Evolutionary conservation across 805 yeast species (phyloP).

Genomic region (Candida gorgasii): DNA sequence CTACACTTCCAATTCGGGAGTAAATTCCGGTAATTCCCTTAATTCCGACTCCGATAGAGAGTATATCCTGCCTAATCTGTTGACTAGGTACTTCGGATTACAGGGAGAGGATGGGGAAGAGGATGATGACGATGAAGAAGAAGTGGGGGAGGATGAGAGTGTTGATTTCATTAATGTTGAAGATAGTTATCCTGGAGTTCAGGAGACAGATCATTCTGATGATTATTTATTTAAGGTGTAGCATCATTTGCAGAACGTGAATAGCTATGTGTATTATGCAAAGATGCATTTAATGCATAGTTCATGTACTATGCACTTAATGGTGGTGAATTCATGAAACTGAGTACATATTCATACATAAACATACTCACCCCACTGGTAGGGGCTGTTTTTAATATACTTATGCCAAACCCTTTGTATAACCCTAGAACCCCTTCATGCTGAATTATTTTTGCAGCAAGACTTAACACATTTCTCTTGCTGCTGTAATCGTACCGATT

Average conservation of each 20-base stretch:
- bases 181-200: constrained; percentile 20
- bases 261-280: background rate
- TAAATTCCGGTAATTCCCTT: background rate
- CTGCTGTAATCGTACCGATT: constrained; percentile 4
- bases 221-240: constrained; percentile 33
- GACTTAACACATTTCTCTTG: constrained; percentile 3
- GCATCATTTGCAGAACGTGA: too few relatives aligned
- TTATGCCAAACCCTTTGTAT: constrained; percentile 72
- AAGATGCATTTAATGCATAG: too few relatives aligned
- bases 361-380: constrained; percentile 67
- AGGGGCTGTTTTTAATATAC: constrained; percentile 79
- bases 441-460: constrained; percentile 36
- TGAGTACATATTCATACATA: constrained; percentile 53
- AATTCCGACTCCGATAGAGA: constrained; percentile 24
- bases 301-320: too few relatives aligned
- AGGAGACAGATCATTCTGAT: constrained; percentile 17
- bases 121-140: constrained; percentile 20
- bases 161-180: constrained; percentile 28
- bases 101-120: constrained; percentile 26
- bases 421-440: constrained; percentile 67
- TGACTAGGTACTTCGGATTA: constrained; percentile 29
- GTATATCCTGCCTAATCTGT: constrained; percentile 43
- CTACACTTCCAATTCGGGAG: constrained; percentile 16
- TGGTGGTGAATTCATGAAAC: too few relatives aligned
- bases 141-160: constrained; percentile 19